Evolutionary conservation across 2,329 filamentous ascomycete species (phyloP).

Genomic region (Colletotrichum gigasporum): DNA sequence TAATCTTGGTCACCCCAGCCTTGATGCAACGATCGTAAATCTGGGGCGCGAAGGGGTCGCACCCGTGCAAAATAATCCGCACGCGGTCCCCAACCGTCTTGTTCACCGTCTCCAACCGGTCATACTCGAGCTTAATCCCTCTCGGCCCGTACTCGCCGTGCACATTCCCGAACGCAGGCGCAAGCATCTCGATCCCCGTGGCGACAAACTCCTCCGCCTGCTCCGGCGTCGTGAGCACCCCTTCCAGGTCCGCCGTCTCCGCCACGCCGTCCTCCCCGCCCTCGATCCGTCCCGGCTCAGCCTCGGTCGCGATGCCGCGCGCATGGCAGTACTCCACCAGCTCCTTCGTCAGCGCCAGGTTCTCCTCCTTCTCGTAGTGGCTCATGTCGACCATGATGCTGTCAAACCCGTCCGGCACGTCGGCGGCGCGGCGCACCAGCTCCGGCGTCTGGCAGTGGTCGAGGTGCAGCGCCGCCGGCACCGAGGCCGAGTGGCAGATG

Average conservation of each 20-base stretch:
- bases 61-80: conserved; percentile 60
- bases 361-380: conserved; percentile 77
- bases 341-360: conserved; percentile 69
- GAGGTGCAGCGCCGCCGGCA: conserved; percentile 71
- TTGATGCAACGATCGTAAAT: conserved; percentile 55
- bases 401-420: conserved; percentile 65
- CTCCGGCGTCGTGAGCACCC: conserved; percentile 71
- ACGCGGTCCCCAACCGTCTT: not conserved
- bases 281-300: conserved; percentile 75
- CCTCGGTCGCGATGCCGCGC: conserved; percentile 73
- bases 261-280: conserved; percentile 72
- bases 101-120: conserved; percentile 34
- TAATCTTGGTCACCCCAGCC: conserved; percentile 57
- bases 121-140: conserved; percentile 69
- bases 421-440: conserved; percentile 65
- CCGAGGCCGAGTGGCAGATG: conserved; percentile 61
- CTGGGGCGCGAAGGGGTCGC: no score
- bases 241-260: conserved; percentile 60
- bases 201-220: conserved; percentile 76
- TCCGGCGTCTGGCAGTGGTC: conserved; percentile 72
- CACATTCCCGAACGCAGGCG: conserved; percentile 80
- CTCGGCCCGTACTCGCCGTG: conserved; percentile 77
- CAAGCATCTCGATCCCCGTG: conserved; percentile 78
- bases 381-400: conserved; percentile 83
- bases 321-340: conserved; percentile 70